phyloP scores from a whole-genome alignment of 2,329 filamentous ascomycete genomes.

The Teratosphaeria destructans region DNA sequence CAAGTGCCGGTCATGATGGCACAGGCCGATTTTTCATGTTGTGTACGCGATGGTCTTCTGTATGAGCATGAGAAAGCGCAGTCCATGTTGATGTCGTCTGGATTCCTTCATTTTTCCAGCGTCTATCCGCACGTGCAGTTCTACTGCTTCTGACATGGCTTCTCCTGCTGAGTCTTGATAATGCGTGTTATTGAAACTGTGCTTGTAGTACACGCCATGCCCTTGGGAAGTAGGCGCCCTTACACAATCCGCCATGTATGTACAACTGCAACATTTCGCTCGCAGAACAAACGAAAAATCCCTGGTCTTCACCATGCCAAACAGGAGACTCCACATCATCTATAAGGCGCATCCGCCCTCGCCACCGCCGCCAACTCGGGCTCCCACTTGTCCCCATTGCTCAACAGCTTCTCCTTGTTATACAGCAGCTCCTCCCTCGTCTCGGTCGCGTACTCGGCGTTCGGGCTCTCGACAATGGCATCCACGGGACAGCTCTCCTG shows the following conservation, averaged over 20 bases:
- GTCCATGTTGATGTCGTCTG: neutral
- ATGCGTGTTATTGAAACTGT: neutral
- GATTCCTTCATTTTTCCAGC: neutral
- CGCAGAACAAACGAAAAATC: neutral
- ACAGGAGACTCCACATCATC: constrained; percentile 9
- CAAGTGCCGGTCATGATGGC: neutral
- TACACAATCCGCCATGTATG: neutral
- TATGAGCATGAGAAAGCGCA: neutral
- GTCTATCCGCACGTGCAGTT: too few species aligned
- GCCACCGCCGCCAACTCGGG: constrained; percentile 88
- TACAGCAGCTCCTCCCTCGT: constrained; percentile 89
- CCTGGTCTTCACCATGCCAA: neutral
- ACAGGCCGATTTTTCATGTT: neutral
- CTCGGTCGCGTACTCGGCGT: constrained; percentile 66
- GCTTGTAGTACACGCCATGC: neutral
- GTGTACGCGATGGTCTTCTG: neutral
- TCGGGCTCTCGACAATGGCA: constrained; percentile 72
- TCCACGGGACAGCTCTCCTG: constrained; percentile 98
- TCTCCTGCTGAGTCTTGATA: neutral
- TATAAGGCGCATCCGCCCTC: constrained; percentile 77
- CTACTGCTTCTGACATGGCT: neutral
- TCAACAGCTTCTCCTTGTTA: constrained; percentile 71
- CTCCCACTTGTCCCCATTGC: constrained; percentile 61
- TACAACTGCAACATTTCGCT: neutral
- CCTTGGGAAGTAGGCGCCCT: neutral